These are phyloP conservation scores for Sutorius eximius DNA, from an alignment of 1,284 basidiomycete genomes.

Conservation along the genomic window DNA sequence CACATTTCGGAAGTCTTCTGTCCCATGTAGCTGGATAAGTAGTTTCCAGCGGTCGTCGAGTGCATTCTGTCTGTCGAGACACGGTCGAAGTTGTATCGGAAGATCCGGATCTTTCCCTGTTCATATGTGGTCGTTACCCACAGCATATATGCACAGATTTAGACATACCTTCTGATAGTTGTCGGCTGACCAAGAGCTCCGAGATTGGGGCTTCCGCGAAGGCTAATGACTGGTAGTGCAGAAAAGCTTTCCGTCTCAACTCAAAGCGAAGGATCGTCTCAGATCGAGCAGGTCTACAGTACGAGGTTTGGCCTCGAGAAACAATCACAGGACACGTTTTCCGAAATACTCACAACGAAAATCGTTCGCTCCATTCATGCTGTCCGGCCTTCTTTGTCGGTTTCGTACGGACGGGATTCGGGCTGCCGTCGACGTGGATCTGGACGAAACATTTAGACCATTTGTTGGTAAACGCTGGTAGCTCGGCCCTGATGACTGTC, in stretches of 20 bases:
- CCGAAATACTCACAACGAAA: slow-evolving; percentile 18
- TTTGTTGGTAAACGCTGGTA: slow-evolving; percentile 16
- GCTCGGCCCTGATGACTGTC: slow-evolving; percentile 27
- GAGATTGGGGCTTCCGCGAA: slow-evolving; percentile 14
- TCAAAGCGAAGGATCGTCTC: slow-evolving; percentile 27
- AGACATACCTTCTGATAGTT: slow-evolving; percentile 11
- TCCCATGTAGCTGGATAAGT: slow-evolving; percentile 20
- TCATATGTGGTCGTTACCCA: neutral
- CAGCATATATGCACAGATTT: neutral
- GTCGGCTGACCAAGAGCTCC: slow-evolving; percentile 16
- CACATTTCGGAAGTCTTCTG: neutral
- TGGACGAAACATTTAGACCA: slow-evolving; percentile 30
- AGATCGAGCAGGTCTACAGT: slow-evolving; percentile 11
- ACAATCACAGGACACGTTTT: neutral
- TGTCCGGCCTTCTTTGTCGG: neutral
- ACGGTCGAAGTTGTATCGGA: slow-evolving; percentile 18
- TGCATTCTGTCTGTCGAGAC: neutral
- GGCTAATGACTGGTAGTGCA: slow-evolving; percentile 17
- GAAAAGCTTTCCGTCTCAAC: slow-evolving; percentile 21
- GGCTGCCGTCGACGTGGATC: slow-evolving; percentile 21
- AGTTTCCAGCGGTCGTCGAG: slow-evolving; percentile 18
- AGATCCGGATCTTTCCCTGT: slow-evolving; percentile 17
- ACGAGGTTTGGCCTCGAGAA: neutral
- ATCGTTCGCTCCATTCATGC: slow-evolving; percentile 24
- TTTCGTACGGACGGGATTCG: slow-evolving; percentile 10